A percentile compares a stretch with the other conserved stretches of the same genome.
Conservation (phyloP, 2,329 filamentous ascomycete genomes). For the Colletotrichum acutatum region DNA sequence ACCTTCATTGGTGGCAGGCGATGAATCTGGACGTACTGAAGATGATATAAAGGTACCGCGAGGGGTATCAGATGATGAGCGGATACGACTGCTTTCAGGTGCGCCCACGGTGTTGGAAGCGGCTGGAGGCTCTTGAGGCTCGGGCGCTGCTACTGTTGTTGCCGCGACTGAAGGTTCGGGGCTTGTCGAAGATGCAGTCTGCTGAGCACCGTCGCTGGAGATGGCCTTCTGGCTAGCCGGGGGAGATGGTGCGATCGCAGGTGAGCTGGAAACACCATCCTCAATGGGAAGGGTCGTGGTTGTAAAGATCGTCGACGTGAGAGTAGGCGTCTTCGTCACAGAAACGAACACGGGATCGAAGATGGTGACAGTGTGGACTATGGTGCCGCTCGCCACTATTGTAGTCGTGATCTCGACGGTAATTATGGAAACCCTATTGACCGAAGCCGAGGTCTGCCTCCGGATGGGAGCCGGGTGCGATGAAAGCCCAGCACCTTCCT, state of each 20-base stretch:
- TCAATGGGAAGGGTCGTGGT: slow-evolving; percentile 8
- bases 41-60: background rate
- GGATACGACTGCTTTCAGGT: background rate
- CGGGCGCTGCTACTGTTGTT: background rate
- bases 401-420: slow-evolving; percentile 31
- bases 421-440: background rate
- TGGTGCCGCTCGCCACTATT: slow-evolving; percentile 13
- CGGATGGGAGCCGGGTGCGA: background rate
- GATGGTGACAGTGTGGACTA: slow-evolving; percentile 23
- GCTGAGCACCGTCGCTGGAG: background rate
- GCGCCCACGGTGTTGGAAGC: background rate
- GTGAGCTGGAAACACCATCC: background rate
- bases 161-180: background rate
- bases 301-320: slow-evolving; percentile 28
- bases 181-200: too few species aligned
- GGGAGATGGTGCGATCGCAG: background rate
- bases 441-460: background rate
- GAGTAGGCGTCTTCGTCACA: slow-evolving; percentile 27
- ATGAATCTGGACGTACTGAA: background rate
- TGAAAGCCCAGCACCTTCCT: background rate
- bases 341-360: slow-evolving; percentile 33
- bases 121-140: background rate
- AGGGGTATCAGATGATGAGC: background rate
- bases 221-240: background rate
- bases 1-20: background rate